Percentiles rank a stretch among this genome's conserved stretches.
phyloP scores from a whole-genome alignment of 23 red algal species.

The Chondrus crispus region DNA sequence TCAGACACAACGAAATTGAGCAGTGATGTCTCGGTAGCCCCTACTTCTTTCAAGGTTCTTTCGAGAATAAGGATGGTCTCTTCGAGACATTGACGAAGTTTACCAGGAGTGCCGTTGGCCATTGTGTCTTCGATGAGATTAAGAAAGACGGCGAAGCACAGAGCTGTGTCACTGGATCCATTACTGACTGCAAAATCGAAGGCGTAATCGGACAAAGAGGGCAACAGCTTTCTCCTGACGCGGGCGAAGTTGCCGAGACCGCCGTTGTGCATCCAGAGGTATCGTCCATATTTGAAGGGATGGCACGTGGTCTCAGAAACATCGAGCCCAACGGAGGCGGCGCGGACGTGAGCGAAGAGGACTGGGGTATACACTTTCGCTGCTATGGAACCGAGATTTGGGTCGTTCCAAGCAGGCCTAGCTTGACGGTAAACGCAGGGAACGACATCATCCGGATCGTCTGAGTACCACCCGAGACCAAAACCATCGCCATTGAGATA shows the following conservation, averaged over 20 bases:
- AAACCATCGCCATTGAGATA: slow-evolving; percentile 93
- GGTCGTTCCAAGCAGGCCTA: slow-evolving; percentile 89
- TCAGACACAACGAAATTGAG: slow-evolving; percentile 90
- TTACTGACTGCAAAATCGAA: slow-evolving; percentile 83
- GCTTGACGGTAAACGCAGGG: slow-evolving; percentile 83
- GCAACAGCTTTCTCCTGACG: slow-evolving; percentile 53
- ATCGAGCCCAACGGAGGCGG: slow-evolving; percentile 64
- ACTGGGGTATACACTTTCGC: slow-evolving; percentile 76
- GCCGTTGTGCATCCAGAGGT: slow-evolving; percentile 84
- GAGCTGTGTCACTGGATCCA: slow-evolving; percentile 69
- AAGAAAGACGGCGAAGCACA: slow-evolving; percentile 87
- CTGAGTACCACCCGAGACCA: slow-evolving; percentile 82
- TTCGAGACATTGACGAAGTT: slow-evolving; percentile 44
- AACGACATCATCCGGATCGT: slow-evolving; percentile 38
- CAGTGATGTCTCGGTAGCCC: slow-evolving; percentile 60
- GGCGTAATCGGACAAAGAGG: slow-evolving; percentile 29
- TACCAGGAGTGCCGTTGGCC: slow-evolving; percentile 36
- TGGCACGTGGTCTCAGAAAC: slow-evolving; percentile 86
- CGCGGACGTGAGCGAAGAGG: slow-evolving; percentile 87
- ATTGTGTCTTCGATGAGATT: slow-evolving; percentile 59
- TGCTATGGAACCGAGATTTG: slow-evolving; percentile 75
- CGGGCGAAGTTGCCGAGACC: slow-evolving; percentile 55
- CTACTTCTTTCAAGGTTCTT: not conserved
- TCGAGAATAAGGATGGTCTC: slow-evolving; percentile 59
- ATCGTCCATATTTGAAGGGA: slow-evolving; percentile 73